phyloP scores from a whole-genome alignment of 2,329 filamentous ascomycete genomes.

The Fusarium decemcellulare region DNA sequence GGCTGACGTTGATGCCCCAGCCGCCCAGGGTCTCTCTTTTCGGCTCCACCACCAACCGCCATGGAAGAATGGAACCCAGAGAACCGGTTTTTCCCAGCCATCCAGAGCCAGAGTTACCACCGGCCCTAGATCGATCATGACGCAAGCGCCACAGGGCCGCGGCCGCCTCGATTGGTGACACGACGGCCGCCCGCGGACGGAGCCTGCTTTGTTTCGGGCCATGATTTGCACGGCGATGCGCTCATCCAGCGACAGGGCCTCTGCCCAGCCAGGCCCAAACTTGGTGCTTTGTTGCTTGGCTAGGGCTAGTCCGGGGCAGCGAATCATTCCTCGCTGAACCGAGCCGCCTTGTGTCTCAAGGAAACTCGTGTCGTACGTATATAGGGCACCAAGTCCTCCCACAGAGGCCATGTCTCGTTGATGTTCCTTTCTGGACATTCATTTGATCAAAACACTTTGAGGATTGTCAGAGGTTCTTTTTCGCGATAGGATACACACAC shows the following conservation, averaged over 20 bases:
- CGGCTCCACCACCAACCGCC: conserved; percentile 5
- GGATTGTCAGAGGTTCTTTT: conserved; percentile 1
- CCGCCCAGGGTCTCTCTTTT: background rate
- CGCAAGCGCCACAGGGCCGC: conserved; percentile 34
- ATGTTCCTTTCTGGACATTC: conserved; percentile 18
- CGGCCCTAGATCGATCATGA: conserved; percentile 23
- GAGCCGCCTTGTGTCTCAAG: background rate
- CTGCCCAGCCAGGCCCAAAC: conserved; percentile 13
- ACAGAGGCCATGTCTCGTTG: background rate
- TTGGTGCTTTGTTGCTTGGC: conserved; percentile 7
- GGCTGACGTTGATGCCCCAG: conserved; percentile 27
- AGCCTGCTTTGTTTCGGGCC: conserved; percentile 33
- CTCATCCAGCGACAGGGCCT: conserved; percentile 23
- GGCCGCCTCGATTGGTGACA: conserved; percentile 15
- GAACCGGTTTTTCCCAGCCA: conserved; percentile 39
- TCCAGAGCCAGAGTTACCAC: background rate
- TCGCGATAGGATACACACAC: conserved; percentile 4
- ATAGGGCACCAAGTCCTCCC: conserved; percentile 25
- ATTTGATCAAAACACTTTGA: conserved; percentile 15
- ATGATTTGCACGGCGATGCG: conserved; percentile 44
- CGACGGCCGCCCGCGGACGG: background rate
- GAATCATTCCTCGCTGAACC: conserved; percentile 27
- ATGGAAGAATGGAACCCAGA: background rate
- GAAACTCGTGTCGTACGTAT: conserved; percentile 22
- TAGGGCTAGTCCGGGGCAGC: conserved; percentile 7